phyloP scores from a whole-genome alignment of 345 rosid genomes.

The Boechera divaricarpa region DNA sequence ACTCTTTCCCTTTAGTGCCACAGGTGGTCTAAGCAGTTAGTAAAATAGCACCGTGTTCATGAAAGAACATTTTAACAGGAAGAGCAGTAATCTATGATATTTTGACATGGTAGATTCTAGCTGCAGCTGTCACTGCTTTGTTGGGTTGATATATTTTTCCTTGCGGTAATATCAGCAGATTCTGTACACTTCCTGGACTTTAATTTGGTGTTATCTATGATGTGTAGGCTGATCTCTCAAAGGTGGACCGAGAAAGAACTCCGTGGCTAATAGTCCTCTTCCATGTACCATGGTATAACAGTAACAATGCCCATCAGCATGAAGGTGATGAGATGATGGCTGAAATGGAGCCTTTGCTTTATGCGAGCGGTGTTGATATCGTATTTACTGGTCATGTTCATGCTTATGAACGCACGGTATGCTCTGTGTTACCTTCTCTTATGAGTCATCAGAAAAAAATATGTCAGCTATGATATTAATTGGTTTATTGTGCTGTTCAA shows the following conservation, averaged over 20 bases:
- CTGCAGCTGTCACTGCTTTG: neutral
- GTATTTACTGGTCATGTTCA: slow-evolving; percentile 90
- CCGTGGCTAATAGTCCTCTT: slow-evolving; percentile 88
- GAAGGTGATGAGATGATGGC: slow-evolving; percentile 88
- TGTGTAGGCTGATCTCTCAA: slow-evolving; percentile 73
- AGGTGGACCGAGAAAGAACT: slow-evolving; percentile 79
- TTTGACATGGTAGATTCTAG: neutral
- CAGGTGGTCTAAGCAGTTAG: neutral
- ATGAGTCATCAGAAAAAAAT: neutral
- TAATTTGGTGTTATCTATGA: slow-evolving; percentile 1
- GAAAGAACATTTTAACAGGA: neutral
- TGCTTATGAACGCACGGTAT: slow-evolving; percentile 94
- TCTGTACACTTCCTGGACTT: neutral
- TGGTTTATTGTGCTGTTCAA: slow-evolving; percentile 22
- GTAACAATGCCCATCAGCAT: slow-evolving; percentile 80
- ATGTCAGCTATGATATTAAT: slow-evolving; percentile 28
- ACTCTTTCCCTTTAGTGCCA: neutral
- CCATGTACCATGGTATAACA: slow-evolving; percentile 97
- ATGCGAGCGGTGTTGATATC: slow-evolving; percentile 78
- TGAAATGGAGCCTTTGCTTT: slow-evolving; percentile 83
- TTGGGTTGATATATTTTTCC: neutral
- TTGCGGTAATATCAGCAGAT: slow-evolving; percentile 9
- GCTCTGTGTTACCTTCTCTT: slow-evolving; percentile 18
- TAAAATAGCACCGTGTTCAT: neutral
- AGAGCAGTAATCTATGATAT: neutral